Percentiles rank a stretch among this genome's conserved stretches.
Evolutionary conservation across 768 basidiomycete genomes (phyloP).

Genomic region (Psilocybe subaeruginosa): DNA sequence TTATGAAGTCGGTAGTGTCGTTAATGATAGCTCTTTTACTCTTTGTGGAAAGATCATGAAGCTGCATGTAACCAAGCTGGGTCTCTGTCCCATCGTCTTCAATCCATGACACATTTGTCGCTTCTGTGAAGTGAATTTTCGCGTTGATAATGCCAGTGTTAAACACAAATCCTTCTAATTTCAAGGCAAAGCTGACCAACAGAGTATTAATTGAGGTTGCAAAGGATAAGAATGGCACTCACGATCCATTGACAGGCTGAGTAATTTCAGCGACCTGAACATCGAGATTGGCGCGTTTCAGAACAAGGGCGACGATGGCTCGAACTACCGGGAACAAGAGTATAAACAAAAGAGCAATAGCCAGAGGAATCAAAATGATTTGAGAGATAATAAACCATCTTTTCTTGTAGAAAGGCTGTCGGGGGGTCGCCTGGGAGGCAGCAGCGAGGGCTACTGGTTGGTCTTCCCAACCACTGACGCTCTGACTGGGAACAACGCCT

Average conservation of each 20-base stretch:
- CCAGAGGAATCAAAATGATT: constrained; percentile 51
- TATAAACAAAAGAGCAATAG: constrained; percentile 68
- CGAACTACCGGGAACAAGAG: constrained; percentile 68
- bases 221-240: constrained; percentile 24
- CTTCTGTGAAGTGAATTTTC: constrained; percentile 60
- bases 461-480: constrained; percentile 25
- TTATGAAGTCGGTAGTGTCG: constrained; percentile 59
- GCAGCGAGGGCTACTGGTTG: constrained; percentile 15
- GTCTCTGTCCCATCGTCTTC: constrained; percentile 46
- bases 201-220: background rate
- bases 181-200: constrained; percentile 49
- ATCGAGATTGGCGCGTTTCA: constrained; percentile 57
- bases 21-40: constrained; percentile 64
- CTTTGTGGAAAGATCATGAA: constrained; percentile 50
- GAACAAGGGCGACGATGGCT: constrained; percentile 67
- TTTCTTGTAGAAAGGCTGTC: constrained; percentile 58
- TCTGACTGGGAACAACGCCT: constrained; percentile 14
- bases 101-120: constrained; percentile 64
- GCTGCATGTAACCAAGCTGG: constrained; percentile 55
- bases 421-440: constrained; percentile 19
- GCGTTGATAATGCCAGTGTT: constrained; percentile 72
- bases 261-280: constrained; percentile 55
- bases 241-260: constrained; percentile 61
- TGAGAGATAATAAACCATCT: constrained; percentile 66
- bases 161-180: constrained; percentile 58